Percentiles rank a stretch among this genome's conserved stretches.
These are phyloP conservation scores for Fusarium xyrophilum DNA, from an alignment of 2,329 filamentous ascomycete species.

Conservation along the genomic window DNA sequence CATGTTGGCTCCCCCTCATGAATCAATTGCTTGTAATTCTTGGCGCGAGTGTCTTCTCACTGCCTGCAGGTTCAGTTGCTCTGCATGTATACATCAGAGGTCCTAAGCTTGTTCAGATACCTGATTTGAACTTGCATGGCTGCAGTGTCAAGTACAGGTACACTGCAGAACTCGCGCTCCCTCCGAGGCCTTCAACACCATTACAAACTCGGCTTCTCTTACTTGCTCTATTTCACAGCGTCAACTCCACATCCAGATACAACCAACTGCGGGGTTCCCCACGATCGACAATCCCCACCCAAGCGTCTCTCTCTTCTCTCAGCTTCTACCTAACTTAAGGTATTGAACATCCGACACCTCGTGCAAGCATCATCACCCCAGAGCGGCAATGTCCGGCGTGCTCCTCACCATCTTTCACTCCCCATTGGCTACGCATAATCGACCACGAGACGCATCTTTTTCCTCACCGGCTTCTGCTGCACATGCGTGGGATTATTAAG, in stretches of 20 bases:
- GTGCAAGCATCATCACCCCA: conserved; percentile 1
- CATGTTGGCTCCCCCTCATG: neutral
- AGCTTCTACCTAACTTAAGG: neutral
- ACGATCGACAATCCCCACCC: conserved; percentile 5
- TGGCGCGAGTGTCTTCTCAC: neutral
- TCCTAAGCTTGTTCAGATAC: neutral
- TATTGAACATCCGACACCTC: neutral
- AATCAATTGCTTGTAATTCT: neutral
- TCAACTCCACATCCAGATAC: neutral
- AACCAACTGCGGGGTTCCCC: conserved; percentile 31
- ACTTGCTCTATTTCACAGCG: conserved; percentile 3
- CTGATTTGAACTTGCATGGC: neutral
- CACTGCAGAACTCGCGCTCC: neutral
- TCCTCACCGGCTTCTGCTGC: conserved; percentile 12
- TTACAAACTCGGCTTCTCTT: conserved; percentile 19
- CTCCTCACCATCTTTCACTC: neutral
- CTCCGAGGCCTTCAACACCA: neutral
- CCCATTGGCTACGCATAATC: conserved; percentile 1
- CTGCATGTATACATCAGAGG: neutral
- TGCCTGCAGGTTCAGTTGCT: neutral
- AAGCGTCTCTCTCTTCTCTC: neutral
- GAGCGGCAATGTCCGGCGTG: conserved; percentile 31
- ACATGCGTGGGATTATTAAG: neutral
- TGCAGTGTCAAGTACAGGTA: neutral
- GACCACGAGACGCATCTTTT: conserved; percentile 5